phyloP scores from a whole-genome alignment of 352 stramenopile species.

The Globisporangium abappressorium region DNA sequence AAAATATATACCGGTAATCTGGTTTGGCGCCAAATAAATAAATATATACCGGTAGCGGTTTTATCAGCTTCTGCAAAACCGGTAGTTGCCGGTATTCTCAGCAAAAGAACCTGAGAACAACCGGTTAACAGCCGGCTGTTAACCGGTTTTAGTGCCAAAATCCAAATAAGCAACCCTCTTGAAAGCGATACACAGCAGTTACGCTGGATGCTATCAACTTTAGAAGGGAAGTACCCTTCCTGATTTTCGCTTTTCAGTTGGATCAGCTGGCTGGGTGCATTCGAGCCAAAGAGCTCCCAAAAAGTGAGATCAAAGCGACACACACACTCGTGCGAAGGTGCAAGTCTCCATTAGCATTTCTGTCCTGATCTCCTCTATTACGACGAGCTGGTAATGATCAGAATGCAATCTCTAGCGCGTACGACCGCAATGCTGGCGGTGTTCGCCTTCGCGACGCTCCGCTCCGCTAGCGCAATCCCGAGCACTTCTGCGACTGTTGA shows the following conservation, averaged over 20 bases:
- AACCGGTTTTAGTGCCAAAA: background rate
- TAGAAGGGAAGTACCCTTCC: background rate
- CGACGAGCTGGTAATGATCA: background rate
- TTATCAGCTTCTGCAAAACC: no score
- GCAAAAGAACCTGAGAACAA: no score
- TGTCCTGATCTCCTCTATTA: background rate
- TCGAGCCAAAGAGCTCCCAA: background rate
- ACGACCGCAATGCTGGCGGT: background rate
- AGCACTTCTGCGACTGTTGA: background rate
- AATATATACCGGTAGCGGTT: no score
- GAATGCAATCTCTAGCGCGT: background rate
- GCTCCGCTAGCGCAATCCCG: background rate
- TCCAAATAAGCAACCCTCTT: background rate
- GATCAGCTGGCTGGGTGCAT: background rate
- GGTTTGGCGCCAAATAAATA: no score
- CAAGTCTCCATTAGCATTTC: background rate
- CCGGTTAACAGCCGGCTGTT: no score
- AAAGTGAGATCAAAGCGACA: slow-evolving; percentile 1
- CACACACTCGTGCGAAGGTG: background rate
- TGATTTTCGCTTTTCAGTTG: background rate
- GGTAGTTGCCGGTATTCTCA: no score
- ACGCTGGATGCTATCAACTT: background rate
- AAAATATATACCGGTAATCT: background rate
- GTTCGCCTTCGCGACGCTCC: background rate
- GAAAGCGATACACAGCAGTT: background rate